phyloP scores from a whole-genome alignment of 2,329 filamentous ascomycete species.

The Aspergillus awamori region DNA sequence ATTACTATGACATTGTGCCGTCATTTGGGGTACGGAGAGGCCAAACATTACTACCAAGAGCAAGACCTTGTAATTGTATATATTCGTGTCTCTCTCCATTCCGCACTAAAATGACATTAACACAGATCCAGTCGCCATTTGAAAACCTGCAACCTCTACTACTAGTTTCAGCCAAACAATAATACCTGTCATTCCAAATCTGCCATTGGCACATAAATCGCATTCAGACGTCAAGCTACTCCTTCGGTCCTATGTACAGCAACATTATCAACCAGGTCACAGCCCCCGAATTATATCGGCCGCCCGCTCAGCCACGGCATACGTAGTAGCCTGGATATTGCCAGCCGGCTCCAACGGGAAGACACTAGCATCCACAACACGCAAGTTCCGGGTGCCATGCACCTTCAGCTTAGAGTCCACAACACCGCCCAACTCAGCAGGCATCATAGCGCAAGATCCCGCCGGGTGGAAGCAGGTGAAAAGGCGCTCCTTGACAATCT shows the following conservation, averaged over 20 bases:
- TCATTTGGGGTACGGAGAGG: too few relatives aligned
- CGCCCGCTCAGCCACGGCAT: constrained; percentile 38
- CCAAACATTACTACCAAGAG: too few relatives aligned
- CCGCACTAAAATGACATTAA: too few relatives aligned
- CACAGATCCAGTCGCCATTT: too few relatives aligned
- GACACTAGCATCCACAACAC: constrained; percentile 41
- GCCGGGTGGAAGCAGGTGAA: constrained; percentile 33
- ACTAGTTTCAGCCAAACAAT: not conserved
- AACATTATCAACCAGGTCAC: not conserved
- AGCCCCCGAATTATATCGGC: constrained; percentile 28
- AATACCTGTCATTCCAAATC: too few relatives aligned
- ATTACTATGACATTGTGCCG: too few relatives aligned
- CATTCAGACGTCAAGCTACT: not conserved
- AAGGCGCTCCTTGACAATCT: constrained; percentile 26
- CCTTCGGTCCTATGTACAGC: too few relatives aligned
- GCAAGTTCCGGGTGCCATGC: constrained; percentile 34
- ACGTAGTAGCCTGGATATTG: constrained; percentile 43
- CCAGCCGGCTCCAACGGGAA: constrained; percentile 40
- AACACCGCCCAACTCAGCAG: constrained; percentile 31
- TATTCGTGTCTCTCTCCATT: too few relatives aligned
- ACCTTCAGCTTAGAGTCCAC: constrained; percentile 32
- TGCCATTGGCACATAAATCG: not conserved
- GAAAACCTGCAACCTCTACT: too few relatives aligned
- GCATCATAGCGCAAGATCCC: constrained; percentile 39
- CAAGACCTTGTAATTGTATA: too few relatives aligned